Evolutionary conservation across 2,329 filamentous ascomycete genomes (phyloP), one percentile per base, ranked within the genome.

Genomic region (Aspergillus sp.): DNA sequence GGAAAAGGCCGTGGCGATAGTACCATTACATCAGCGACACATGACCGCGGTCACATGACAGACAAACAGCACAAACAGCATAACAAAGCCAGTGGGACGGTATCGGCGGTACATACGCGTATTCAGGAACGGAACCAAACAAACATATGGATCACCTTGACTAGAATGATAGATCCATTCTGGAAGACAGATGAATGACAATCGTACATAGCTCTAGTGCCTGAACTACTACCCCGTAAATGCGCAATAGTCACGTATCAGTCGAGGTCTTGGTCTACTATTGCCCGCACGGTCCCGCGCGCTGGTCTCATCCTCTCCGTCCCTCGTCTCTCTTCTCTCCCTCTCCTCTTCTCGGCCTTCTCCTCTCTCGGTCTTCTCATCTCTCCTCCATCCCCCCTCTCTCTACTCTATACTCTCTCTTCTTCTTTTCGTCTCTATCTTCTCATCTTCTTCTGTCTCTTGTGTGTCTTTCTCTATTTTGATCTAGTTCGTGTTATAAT

Each of bases 321-420:
- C 10, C 9, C 15, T 30, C 41, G 23, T 12, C 20, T 25, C n/a
- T 25, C 7, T 43, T 25, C 32, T 19, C 43, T 25, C 47, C 20
- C 46, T 41, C 32, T 27, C 19, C n/a, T 19, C 15, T 17, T 17
- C 20, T 25, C 17, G 17, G 17, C 3, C 17, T 19, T 19, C 32
- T 13, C n/a, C n/a, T n/a, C 32, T 37, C 54, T 49, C 56, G 52
- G 50, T 56, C 52, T 49, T 62, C 56, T 49, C 54, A 60, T 17
- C 30, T n/a, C 17, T 23, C 30, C 57, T 58, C 51, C 52, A 46
- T 56, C 42, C 53, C 50, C 50, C 27, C 56, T 43, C 48, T 60
- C 55, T 56, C 56, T 59, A 54, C 48, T 58, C 49, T 60, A 56
- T 59, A 60, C 60, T 62, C 62, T 62, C 56, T 48, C 46, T 45